Conservation (phyloP, 1,284 basidiomycete species). For the Hymenochaete sp. region DNA sequence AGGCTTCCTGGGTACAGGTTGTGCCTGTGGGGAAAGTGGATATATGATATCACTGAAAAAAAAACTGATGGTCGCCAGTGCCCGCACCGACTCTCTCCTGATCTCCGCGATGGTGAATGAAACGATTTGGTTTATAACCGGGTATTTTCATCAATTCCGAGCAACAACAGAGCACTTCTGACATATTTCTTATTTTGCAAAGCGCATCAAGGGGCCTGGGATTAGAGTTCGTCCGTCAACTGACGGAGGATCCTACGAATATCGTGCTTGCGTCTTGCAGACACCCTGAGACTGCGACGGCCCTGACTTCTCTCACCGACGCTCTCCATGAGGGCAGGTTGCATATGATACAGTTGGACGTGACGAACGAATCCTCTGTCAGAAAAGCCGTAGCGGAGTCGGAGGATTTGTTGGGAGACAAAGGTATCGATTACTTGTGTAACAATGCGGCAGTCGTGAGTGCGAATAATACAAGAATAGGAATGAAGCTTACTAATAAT, state of each 20-base stretch:
- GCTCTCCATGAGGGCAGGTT: conserved; percentile 23
- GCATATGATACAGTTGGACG: conserved; percentile 30
- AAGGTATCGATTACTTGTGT: conserved; percentile 31
- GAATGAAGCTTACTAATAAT: no score
- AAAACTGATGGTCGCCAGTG: no score
- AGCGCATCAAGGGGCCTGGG: conserved; percentile 36
- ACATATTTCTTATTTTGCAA: background rate
- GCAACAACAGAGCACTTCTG: background rate
- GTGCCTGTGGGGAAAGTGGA: no score
- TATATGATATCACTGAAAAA: no score
- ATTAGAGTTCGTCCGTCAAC: conserved; percentile 30
- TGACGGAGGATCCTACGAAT: conserved; percentile 27
- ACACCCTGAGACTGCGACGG: conserved; percentile 26
- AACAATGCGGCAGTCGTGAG: conserved; percentile 34
- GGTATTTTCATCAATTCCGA: conserved; percentile 1
- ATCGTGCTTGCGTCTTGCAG: conserved; percentile 34
- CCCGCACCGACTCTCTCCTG: no score
- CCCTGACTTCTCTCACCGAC: conserved; percentile 24
- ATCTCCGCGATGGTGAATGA: no score
- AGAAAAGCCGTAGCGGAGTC: conserved; percentile 22
- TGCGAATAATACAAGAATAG: no score
- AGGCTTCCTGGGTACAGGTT: no score
- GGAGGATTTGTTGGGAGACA: conserved; percentile 24
- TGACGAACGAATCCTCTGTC: conserved; percentile 26
- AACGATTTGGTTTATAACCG: conserved; percentile 15